Evolutionary conservation across 2,329 filamentous ascomycete genomes (phyloP).

Genomic region (Colletotrichum siamense): DNA sequence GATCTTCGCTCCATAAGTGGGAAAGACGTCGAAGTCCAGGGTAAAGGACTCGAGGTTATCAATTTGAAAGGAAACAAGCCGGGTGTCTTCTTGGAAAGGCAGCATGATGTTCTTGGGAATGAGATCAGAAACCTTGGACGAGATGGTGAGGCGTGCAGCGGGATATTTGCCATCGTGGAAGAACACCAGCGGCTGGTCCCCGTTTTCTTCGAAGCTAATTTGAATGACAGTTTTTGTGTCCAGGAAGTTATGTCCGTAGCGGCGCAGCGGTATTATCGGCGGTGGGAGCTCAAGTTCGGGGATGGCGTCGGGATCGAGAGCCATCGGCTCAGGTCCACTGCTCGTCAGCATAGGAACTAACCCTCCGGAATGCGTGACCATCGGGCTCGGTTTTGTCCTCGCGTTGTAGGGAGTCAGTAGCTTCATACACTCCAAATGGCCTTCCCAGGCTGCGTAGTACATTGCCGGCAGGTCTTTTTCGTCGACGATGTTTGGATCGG

Average conservation of each 20-base stretch:
- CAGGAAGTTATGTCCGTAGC: conserved; percentile 98
- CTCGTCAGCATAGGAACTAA: conserved; percentile 53
- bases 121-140: conserved; percentile 92
- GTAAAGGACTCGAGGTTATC: conserved; percentile 92
- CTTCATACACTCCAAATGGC: conserved; percentile 92
- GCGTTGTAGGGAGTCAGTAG: conserved; percentile 71
- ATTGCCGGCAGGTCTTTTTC: conserved; percentile 94
- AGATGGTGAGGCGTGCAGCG: conserved; percentile 92
- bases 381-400: conserved; percentile 46
- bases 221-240: conserved; percentile 97
- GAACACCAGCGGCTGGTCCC: conserved; percentile 83
- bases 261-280: conserved; percentile 90
- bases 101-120: conserved; percentile 96
- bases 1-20: conserved; percentile 95
- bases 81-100: conserved; percentile 94
- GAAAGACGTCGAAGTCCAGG: conserved; percentile 97
- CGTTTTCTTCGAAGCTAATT: conserved; percentile 82
- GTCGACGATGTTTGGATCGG: conserved; percentile 80
- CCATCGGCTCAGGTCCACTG: conserved; percentile 63
- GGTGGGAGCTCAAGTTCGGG: conserved; percentile 91
- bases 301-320: conserved; percentile 84
- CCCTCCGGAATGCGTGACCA: conserved; percentile 45
- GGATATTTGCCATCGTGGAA: conserved; percentile 98
- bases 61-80: conserved; percentile 92
- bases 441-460: conserved; percentile 99